A percentile compares a stretch with the other conserved stretches of the same genome.
phyloP scores from a whole-genome alignment of 495 filamentous ascomycete genomes.

The Aspergillus cristatus region DNA sequence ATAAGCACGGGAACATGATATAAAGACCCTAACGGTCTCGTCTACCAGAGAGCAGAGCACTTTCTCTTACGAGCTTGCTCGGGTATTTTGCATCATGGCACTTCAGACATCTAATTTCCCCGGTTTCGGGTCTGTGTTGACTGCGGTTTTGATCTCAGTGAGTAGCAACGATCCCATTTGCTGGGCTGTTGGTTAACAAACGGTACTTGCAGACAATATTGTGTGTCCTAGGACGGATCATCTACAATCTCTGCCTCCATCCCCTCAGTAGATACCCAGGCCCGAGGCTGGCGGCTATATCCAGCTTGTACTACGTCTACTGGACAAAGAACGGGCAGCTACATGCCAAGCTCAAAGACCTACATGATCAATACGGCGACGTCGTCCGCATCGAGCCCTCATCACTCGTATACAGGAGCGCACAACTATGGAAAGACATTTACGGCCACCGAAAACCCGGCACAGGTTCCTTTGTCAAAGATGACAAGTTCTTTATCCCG shows the following conservation, averaged over 20 bases:
- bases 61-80: too few species aligned
- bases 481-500: not conserved
- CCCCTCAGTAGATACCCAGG: constrained; percentile 43
- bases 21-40: too few species aligned
- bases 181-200: not conserved
- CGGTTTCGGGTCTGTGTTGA: too few species aligned
- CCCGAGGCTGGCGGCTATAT: constrained; percentile 17
- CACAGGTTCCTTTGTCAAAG: constrained; percentile 1
- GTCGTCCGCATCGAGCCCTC: constrained; percentile 46
- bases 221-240: not conserved
- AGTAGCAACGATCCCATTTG: not conserved
- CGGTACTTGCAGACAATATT: too few species aligned
- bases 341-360: constrained; percentile 1
- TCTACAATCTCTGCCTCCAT: constrained; percentile 44
- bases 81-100: too few species aligned
- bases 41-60: too few species aligned
- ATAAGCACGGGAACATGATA: too few species aligned
- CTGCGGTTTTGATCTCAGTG: not conserved
- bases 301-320: not conserved
- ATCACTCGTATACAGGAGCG: constrained; percentile 41
- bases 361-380: constrained; percentile 18
- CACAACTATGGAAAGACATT: constrained; percentile 38
- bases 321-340: constrained; percentile 8
- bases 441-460: constrained; percentile 3
- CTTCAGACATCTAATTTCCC: too few species aligned